Percentiles rank a stretch among this genome's conserved stretches.
phyloP scores from a whole-genome alignment of 768 basidiomycete genomes.

The Lepiota brunneoincarnata region DNA sequence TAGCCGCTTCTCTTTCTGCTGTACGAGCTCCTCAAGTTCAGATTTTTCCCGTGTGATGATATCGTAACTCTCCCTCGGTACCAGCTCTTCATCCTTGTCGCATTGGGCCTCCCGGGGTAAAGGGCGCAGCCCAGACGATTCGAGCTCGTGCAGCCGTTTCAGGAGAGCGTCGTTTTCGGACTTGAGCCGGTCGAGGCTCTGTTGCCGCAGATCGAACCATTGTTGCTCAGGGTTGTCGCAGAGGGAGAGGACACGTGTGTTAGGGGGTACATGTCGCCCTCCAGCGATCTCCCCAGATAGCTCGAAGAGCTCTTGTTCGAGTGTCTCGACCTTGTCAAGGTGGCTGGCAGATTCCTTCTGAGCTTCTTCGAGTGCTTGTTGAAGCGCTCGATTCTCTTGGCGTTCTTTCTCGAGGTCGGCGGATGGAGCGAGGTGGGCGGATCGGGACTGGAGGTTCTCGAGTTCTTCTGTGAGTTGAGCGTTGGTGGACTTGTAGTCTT shows the following conservation, averaged over 20 bases:
- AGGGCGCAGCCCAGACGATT: slow-evolving; percentile 19
- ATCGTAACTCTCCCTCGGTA: slow-evolving; percentile 82
- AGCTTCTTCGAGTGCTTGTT: slow-evolving; percentile 5
- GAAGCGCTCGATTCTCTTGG: slow-evolving; percentile 11
- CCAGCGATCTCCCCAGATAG: slow-evolving; percentile 72
- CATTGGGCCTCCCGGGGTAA: slow-evolving; percentile 26
- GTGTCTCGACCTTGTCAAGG: slow-evolving; percentile 56
- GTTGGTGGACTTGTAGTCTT: slow-evolving; percentile 53
- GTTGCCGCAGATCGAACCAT: slow-evolving; percentile 75
- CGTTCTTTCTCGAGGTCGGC: slow-evolving; percentile 13
- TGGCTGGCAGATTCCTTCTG: slow-evolving; percentile 25
- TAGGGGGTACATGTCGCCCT: slow-evolving; percentile 73
- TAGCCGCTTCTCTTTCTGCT: slow-evolving; percentile 81
- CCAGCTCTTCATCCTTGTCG: slow-evolving; percentile 38
- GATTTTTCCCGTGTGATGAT: slow-evolving; percentile 64
- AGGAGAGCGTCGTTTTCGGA: slow-evolving; percentile 84
- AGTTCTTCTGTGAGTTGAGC: slow-evolving; percentile 44
- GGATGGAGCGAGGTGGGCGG: neutral
- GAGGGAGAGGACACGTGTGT: slow-evolving; percentile 65
- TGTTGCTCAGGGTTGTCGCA: slow-evolving; percentile 79
- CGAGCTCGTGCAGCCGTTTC: slow-evolving; percentile 60
- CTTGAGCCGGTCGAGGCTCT: slow-evolving; percentile 71
- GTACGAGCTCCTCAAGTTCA: slow-evolving; percentile 60
- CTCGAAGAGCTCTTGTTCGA: slow-evolving; percentile 80
- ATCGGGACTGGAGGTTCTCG: slow-evolving; percentile 29